Conservation (phyloP, 2,329 filamentous ascomycete genomes). For the Neoscytalidium dimidiatum region DNA sequence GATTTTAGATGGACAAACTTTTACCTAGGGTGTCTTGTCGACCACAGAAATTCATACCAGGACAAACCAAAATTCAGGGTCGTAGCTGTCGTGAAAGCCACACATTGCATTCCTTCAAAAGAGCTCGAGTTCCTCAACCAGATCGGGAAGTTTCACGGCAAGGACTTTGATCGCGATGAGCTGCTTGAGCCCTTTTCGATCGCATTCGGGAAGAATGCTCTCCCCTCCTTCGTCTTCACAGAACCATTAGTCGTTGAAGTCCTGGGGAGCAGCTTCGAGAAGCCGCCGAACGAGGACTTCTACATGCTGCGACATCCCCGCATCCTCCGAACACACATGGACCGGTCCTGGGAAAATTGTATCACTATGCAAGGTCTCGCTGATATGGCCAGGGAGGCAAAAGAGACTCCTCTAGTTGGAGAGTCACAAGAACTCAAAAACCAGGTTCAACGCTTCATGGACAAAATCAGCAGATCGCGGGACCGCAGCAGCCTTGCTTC, state of each 20-base stretch:
- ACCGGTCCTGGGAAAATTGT: conserved; percentile 69
- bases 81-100: conserved; percentile 56
- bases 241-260: conserved; percentile 77
- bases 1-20: conserved; percentile 76
- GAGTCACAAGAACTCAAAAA: conserved; percentile 19
- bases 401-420: conserved; percentile 30
- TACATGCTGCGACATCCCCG: conserved; percentile 76
- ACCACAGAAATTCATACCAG: conserved; percentile 58
- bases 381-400: conserved; percentile 61
- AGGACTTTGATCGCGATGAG: conserved; percentile 28
- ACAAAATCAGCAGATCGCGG: conserved; percentile 12
- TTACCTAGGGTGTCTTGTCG: conserved; percentile 73
- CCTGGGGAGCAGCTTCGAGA: conserved; percentile 77
- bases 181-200: conserved; percentile 18
- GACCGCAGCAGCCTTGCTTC: background rate
- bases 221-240: conserved; percentile 60
- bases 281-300: conserved; percentile 66
- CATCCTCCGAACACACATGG: conserved; percentile 75
- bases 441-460: background rate
- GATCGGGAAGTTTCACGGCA: conserved; percentile 40
- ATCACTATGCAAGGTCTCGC: conserved; percentile 72
- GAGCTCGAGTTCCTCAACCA: conserved; percentile 47
- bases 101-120: conserved; percentile 47
- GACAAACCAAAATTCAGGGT: conserved; percentile 64
- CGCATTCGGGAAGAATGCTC: conserved; percentile 21